phyloP scores from a whole-genome alignment of 331 rosid genomes.

The Phaseolus coccineus region DNA sequence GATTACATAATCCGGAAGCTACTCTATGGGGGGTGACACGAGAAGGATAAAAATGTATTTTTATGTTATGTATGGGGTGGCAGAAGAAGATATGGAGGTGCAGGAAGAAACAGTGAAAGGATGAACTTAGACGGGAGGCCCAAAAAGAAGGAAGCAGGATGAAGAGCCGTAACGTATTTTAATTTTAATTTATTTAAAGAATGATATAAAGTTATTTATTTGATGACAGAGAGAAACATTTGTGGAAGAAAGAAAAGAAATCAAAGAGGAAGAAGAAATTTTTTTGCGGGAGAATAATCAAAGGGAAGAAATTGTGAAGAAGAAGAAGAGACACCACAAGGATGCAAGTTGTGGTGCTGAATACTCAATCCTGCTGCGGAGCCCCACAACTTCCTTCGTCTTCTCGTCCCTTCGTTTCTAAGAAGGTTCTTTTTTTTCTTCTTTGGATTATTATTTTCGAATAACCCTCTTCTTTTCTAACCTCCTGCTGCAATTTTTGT shows the following conservation, averaged over 20 bases:
- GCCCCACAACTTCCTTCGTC: conserved; percentile 41
- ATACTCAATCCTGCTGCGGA: conserved; percentile 49
- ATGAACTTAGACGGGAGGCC: neutral
- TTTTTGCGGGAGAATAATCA: neutral
- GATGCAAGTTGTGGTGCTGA: conserved; percentile 59
- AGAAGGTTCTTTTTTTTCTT: conserved; percentile 18
- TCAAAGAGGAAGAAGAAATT: neutral
- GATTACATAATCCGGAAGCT: too few relatives aligned
- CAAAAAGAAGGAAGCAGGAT: conserved; percentile 6
- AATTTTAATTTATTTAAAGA: neutral
- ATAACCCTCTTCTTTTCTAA: neutral
- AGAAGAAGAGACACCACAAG: neutral
- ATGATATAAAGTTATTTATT: neutral
- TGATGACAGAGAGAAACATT: neutral
- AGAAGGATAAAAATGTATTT: too few relatives aligned
- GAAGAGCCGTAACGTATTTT: neutral
- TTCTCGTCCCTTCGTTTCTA: conserved; percentile 33
- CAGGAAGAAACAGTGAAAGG: too few relatives aligned
- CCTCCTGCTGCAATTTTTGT: neutral
- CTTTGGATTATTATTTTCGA: neutral
- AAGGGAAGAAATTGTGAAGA: neutral
- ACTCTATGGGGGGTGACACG: too few relatives aligned
- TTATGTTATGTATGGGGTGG: too few relatives aligned
- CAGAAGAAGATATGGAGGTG: too few relatives aligned
- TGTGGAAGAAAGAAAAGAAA: neutral